These are phyloP conservation scores for Alternaria atra DNA, from an alignment of 2,329 filamentous ascomycete genomes.

Conservation along the genomic window DNA sequence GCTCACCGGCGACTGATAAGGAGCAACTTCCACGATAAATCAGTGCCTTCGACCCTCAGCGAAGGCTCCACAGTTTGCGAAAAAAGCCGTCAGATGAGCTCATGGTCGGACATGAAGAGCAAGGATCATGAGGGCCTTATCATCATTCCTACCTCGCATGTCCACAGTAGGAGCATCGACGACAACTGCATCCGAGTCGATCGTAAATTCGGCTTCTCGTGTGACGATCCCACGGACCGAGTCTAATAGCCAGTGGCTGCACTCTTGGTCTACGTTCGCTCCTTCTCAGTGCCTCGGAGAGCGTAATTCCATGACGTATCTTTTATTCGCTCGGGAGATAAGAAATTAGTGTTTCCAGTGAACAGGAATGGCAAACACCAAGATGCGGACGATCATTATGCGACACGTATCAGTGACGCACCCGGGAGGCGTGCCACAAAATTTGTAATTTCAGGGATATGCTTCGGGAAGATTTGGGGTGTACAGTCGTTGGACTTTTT, in stretches of 20 bases:
- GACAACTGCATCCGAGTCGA: constrained; percentile 32
- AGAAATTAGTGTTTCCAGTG: background rate
- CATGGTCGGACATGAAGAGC: constrained; percentile 24
- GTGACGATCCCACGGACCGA: constrained; percentile 16
- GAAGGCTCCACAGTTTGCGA: constrained; percentile 23
- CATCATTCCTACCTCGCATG: constrained; percentile 5
- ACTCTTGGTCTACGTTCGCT: background rate
- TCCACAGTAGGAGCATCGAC: constrained; percentile 12
- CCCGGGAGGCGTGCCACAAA: background rate
- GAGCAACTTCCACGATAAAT: constrained; percentile 31
- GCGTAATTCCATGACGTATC: background rate
- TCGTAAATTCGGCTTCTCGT: constrained; percentile 34
- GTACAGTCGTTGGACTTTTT: background rate
- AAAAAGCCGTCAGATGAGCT: constrained; percentile 30
- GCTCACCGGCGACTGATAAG: constrained; percentile 40
- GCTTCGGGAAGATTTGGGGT: background rate
- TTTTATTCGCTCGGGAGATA: background rate
- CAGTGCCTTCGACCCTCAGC: constrained; percentile 9
- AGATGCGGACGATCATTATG: background rate
- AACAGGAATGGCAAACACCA: background rate
- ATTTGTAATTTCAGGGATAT: background rate
- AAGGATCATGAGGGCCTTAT: constrained; percentile 28
- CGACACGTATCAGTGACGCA: background rate
- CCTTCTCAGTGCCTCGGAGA: background rate
- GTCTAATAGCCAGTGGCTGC: constrained; percentile 4